A percentile compares a stretch with the other conserved stretches of the same genome.
Conservation (phyloP, 257 asterid species). For the Craterostigma plantagineum region DNA sequence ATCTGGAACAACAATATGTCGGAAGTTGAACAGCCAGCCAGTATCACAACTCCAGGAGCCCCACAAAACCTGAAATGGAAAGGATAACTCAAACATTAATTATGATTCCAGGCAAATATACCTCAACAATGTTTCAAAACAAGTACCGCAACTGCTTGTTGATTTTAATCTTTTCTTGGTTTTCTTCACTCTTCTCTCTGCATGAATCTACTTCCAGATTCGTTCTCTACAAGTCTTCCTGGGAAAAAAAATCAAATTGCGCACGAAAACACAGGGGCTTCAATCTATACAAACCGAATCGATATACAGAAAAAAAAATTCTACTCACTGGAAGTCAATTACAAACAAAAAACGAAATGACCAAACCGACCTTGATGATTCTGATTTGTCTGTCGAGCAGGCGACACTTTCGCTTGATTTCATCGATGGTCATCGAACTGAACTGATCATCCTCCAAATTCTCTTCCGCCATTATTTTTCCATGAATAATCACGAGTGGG, state of each 20-base stretch:
- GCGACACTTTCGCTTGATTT: conserved; percentile 51
- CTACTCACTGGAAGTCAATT: not conserved
- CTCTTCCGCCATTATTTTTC: conserved; percentile 58
- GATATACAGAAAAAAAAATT: no score
- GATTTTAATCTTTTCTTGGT: conserved; percentile 59
- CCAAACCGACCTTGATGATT: conserved; percentile 33
- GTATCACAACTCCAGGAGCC: conserved; percentile 1
- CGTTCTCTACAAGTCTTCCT: conserved; percentile 68
- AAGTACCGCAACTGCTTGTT: conserved; percentile 64
- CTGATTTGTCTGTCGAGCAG: conserved; percentile 59
- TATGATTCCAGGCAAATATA: conserved; percentile 7
- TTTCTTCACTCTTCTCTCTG: conserved; percentile 55
- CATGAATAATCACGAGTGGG: no score
- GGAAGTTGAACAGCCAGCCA: conserved; percentile 1
- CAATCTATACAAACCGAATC: not conserved
- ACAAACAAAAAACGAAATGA: not conserved
- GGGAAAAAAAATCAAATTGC: conserved; percentile 1
- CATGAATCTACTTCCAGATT: conserved; percentile 47
- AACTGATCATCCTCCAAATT: conserved; percentile 62
- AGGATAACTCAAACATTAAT: conserved; percentile 1
- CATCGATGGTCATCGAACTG: conserved; percentile 46
- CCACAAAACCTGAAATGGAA: no score
- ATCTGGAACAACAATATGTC: no score
- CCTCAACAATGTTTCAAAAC: conserved; percentile 73
- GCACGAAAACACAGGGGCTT: not conserved